A percentile compares a stretch with the other conserved stretches of the same genome.
Conservation (phyloP, 2,329 filamentous ascomycete species). For the Clathrospora elynae region DNA sequence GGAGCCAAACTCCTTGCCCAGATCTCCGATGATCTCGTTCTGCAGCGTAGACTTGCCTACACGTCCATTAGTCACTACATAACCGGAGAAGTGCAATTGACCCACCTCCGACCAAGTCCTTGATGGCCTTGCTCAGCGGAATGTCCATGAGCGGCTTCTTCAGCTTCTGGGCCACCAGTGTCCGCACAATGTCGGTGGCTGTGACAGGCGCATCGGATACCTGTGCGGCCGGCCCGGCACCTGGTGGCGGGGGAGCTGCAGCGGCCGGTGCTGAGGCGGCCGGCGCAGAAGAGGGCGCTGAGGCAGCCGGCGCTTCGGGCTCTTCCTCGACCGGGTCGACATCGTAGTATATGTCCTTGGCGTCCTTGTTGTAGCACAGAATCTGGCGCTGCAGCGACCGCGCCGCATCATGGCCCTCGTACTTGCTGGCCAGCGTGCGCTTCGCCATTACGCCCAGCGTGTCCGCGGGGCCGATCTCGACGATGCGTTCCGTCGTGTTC, state of each 20-base stretch:
- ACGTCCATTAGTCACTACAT: slow-evolving; percentile 20
- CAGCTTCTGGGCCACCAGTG: slow-evolving; percentile 93
- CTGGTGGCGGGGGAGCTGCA: slow-evolving; percentile 62
- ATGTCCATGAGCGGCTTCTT: slow-evolving; percentile 92
- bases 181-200: slow-evolving; percentile 86
- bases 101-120: slow-evolving; percentile 95
- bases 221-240: slow-evolving; percentile 82
- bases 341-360: slow-evolving; percentile 99
- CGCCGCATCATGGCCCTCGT: slow-evolving; percentile 97
- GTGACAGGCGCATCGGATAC: slow-evolving; percentile 86
- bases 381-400: slow-evolving; percentile 97
- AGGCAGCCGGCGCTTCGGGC: slow-evolving; percentile 60
- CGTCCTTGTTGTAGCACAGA: slow-evolving; percentile 98
- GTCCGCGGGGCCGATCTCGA: slow-evolving; percentile 95
- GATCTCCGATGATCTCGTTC: slow-evolving; percentile 96
- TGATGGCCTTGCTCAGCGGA: slow-evolving; percentile 94
- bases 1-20: slow-evolving; percentile 97
- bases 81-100: slow-evolving; percentile 25
- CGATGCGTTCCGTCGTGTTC: slow-evolving; percentile 93
- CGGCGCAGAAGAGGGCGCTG: slow-evolving; percentile 53
- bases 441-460: slow-evolving; percentile 98
- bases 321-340: slow-evolving; percentile 89
- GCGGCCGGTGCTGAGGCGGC: slow-evolving; percentile 59
- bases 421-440: slow-evolving; percentile 92
- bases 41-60: slow-evolving; percentile 96